phyloP scores from a whole-genome alignment of 352 stramenopile species.

The Phytophthora chlamydospora region DNA sequence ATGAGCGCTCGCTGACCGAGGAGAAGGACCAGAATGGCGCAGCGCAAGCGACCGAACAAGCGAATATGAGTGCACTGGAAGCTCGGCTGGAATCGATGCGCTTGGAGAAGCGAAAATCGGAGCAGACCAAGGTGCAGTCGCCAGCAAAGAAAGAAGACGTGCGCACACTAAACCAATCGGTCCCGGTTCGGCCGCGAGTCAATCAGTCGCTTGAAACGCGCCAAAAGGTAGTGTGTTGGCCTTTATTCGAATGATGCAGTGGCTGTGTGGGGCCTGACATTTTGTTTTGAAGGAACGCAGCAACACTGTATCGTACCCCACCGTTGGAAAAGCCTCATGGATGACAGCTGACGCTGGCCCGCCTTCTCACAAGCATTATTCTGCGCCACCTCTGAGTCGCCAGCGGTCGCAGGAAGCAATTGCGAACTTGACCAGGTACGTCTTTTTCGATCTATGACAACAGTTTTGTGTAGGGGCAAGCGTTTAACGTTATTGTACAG shows the following conservation, averaged over 20 bases:
- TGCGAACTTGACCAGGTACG: slow-evolving; percentile 63
- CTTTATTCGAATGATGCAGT: not conserved
- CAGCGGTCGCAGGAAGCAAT: slow-evolving; percentile 68
- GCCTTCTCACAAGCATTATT: slow-evolving; percentile 17
- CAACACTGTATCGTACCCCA: slow-evolving; percentile 57
- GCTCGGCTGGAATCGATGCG: slow-evolving; percentile 56
- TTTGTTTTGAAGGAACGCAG: slow-evolving; percentile 32
- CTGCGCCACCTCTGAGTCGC: slow-evolving; percentile 43
- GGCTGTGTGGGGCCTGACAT: not conserved
- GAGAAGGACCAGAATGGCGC: slow-evolving; percentile 32
- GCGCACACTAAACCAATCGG: slow-evolving; percentile 1
- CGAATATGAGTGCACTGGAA: slow-evolving; percentile 50
- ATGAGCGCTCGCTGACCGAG: slow-evolving; percentile 46
- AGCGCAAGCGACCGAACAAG: slow-evolving; percentile 8
- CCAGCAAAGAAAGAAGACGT: slow-evolving; percentile 24
- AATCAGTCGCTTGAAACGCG: slow-evolving; percentile 18
- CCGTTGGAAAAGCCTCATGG: slow-evolving; percentile 66
- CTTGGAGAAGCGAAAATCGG: slow-evolving; percentile 37
- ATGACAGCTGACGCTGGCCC: slow-evolving; percentile 42
- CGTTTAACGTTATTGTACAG: slow-evolving; percentile 31
- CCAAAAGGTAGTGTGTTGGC: slow-evolving; percentile 28
- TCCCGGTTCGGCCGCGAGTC: slow-evolving; percentile 1
- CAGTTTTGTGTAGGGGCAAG: not conserved
- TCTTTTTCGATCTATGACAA: not conserved
- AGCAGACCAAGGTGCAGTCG: slow-evolving; percentile 23